Evolutionary conservation across 192 early-diverging fungal genomes (phyloP).

Genomic region (Entomortierella parvispora): DNA sequence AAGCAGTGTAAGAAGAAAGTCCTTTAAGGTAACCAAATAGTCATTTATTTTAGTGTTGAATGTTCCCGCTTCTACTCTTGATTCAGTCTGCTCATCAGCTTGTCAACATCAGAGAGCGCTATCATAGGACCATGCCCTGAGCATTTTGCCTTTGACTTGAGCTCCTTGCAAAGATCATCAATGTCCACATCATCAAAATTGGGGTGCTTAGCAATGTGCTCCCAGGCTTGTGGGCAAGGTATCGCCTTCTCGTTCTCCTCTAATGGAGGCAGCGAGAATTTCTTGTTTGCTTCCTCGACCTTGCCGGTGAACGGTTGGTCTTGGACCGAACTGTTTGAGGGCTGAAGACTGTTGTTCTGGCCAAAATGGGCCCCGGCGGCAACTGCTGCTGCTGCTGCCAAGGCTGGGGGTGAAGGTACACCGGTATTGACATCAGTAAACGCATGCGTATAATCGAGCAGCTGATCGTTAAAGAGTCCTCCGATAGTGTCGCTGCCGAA

Average conservation of each 20-base stretch:
- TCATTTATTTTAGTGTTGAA: no score
- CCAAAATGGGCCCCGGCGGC: not conserved
- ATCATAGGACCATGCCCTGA: constrained; percentile 68
- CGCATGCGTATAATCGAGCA: constrained; percentile 23
- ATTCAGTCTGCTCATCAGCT: constrained; percentile 34
- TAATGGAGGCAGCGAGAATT: constrained; percentile 15
- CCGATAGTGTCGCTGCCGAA: constrained; percentile 13
- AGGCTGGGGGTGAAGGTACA: constrained; percentile 12
- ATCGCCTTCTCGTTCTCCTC: constrained; percentile 44
- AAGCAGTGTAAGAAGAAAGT: no score
- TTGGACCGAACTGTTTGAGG: not conserved
- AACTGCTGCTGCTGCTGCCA: not conserved
- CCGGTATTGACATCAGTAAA: constrained; percentile 12
- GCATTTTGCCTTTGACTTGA: constrained; percentile 66
- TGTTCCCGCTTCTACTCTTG: constrained; percentile 17
- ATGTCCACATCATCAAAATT: constrained; percentile 66
- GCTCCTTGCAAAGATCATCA: constrained; percentile 60
- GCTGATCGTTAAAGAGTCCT: constrained; percentile 33
- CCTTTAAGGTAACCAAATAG: no score
- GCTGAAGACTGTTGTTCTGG: no score
- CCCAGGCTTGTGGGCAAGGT: constrained; percentile 64
- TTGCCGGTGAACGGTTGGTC: constrained; percentile 8
- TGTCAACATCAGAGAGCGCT: constrained; percentile 53
- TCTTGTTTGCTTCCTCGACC: not conserved
- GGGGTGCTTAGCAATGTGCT: constrained; percentile 64